Base-by-base conservation (phyloP, 1,284 basidiomycete genomes). In the Coniferiporia weirii region DNA sequence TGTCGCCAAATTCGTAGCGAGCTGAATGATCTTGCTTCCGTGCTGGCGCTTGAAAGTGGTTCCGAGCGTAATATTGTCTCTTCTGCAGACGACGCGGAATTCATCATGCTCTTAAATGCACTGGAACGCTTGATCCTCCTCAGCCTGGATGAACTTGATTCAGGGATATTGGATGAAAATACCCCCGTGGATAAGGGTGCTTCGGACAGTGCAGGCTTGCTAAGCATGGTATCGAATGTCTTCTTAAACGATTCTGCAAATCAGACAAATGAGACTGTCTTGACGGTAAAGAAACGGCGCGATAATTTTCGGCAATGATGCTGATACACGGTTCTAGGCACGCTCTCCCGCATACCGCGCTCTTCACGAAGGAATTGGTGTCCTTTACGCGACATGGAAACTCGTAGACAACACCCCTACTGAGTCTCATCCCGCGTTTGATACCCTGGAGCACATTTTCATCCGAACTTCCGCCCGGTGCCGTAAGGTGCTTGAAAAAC, bases 181-280 rank as follows among this genome's bases (percentile, higher is more conserved):
- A 66, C 69, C 20, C 63, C 69, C 0, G 63, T 75, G 40, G 87
- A 90, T 56, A 87, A 83, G 66, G 64, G 76, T 6, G 69, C 66
- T 0, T 69, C 76, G 22, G 87, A 90, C 64, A 75, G 75, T 6
- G 73, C 80, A 59, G 87, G 91, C 15, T 72, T 93, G n/a, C 76
- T 93, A 3, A 89, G 90, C 17, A 88, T 89, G 65, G 84, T 93
- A 45, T 89, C 89, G 6, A 88, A 82, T 60, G 91, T 93, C 7
- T 92, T 93, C 66, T 79, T 82, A 47, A 81, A 83, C 0, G 90
- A 92, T 34, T 65, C 72, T 13, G 71, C 76, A 10, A 69, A 70
- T 64, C 56, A 70, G 22, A 64, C 71, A 19, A 82, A 84, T 7
- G 87, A 89, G 43, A 17, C 53, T 19, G 79, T 81, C 63, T 65